Evolutionary conservation across 495 filamentous ascomycete species (phyloP), one percentile per base, ranked within the genome.

Genomic region (Lichenothelia convexa): DNA sequence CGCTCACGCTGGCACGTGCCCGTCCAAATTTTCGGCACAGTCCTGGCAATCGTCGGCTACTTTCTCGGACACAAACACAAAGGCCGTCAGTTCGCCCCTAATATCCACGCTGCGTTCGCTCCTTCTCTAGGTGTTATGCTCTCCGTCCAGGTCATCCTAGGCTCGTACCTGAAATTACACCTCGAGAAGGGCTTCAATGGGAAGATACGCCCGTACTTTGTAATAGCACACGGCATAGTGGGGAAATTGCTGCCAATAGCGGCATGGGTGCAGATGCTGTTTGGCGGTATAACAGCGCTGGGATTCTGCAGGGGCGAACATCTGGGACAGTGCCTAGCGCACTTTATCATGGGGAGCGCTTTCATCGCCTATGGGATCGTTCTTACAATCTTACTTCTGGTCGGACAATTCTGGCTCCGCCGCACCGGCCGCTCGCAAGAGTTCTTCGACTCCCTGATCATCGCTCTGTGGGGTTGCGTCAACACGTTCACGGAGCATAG

Each of bases 401-500:
- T 86, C 22, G 89, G 89, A 13, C 91, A 94, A 58, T 55, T 66
- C 16, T 94, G 85, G 86, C 56, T 97, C 34, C 71, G 70, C 32
- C 68, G 79, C 21, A 86, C 80, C 1, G 84, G 86, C 13, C 71
- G 82, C 18, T 86, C 80, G 38, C 89, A 95, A 57, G 89, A 97
- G 56, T 97, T 97, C 65, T 95, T 89, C 59, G 89, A 97, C 56
- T 87, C 79, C 32, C 54, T 78, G 8, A 64, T 95, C 24, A 97
- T 97, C 50, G 78, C 85, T 1, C 71, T 75, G 7, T 97, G 89
- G 89, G 89, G 89, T 29, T 82, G 80, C 51, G 74, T 97, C 55
- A 97, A 95, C 54, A 95, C 91, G 24, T 95, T 97, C 53, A 95
- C 91, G 12, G 89, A 95, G 54, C 89, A 97, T 55, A 70, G 80